These are phyloP conservation scores for Cladophialophora psammophila DNA, from an alignment of 2,329 filamentous ascomycete species.

Conservation along the genomic window DNA sequence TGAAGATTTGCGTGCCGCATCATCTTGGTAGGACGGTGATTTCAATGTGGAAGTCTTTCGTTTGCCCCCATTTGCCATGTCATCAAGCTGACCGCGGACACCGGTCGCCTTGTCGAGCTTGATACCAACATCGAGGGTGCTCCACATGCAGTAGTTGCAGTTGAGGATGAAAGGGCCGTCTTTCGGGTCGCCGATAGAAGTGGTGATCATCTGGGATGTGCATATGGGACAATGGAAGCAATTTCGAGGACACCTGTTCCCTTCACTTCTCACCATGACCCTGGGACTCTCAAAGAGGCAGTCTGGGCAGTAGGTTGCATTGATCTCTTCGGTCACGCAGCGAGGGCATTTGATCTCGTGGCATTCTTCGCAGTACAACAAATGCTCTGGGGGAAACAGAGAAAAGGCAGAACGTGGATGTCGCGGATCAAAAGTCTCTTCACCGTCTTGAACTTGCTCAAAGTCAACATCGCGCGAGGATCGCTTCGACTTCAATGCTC, in stretches of 20 bases:
- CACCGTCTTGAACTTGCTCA: conserved; percentile 69
- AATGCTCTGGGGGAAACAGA: conserved; percentile 88
- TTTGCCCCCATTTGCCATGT: conserved; percentile 62
- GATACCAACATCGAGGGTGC: conserved; percentile 85
- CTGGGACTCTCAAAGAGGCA: conserved; percentile 96
- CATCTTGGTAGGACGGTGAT: conserved; percentile 21
- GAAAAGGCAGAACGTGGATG: conserved; percentile 87
- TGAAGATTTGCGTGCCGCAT: conserved; percentile 33
- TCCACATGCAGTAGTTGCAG: conserved; percentile 94
- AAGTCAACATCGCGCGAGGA: conserved; percentile 42
- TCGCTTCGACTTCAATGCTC: conserved; percentile 34
- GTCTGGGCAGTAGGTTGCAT: conserved; percentile 93
- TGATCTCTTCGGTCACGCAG: conserved; percentile 91
- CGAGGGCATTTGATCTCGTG: conserved; percentile 92
- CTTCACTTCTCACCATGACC: conserved; percentile 89
- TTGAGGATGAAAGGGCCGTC: conserved; percentile 76
- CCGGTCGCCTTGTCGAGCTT: conserved; percentile 88
- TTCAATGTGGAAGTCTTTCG: conserved; percentile 36
- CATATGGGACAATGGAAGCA: conserved; percentile 96
- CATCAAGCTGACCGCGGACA: conserved; percentile 79
- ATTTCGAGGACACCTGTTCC: conserved; percentile 91
- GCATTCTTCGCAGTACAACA: conserved; percentile 97
- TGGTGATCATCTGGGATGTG: conserved; percentile 77
- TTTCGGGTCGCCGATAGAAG: conserved; percentile 58
- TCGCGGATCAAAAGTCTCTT: conserved; percentile 84